Conservation (phyloP, 2,329 filamentous ascomycete species). For the Emmonsia crescens region DNA sequence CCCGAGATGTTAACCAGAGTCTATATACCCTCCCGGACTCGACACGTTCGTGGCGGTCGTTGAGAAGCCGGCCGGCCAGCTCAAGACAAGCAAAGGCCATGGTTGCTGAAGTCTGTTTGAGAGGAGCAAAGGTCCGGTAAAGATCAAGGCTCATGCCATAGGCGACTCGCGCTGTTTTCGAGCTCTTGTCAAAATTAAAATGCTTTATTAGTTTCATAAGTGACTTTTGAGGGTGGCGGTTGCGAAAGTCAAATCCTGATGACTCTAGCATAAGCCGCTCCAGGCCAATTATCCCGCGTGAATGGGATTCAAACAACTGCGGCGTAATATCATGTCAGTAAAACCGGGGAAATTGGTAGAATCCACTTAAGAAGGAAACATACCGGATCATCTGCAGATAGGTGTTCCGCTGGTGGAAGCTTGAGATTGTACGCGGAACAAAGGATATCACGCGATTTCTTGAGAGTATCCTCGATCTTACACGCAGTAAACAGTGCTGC, state of each 20-base stretch:
- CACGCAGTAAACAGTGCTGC: constrained; percentile 85
- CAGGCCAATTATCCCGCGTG: constrained; percentile 74
- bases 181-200: constrained; percentile 41
- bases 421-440: constrained; percentile 85
- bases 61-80: constrained; percentile 60
- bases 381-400: constrained; percentile 74
- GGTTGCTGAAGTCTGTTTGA: constrained; percentile 80
- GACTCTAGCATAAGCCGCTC: constrained; percentile 90
- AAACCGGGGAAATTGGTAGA: neutral
- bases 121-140: constrained; percentile 83
- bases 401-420: constrained; percentile 52
- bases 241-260: constrained; percentile 87
- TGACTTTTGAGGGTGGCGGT: constrained; percentile 73
- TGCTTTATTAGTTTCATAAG: constrained; percentile 66
- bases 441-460: constrained; percentile 88
- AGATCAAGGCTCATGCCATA: constrained; percentile 80
- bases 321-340: neutral
- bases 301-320: constrained; percentile 70
- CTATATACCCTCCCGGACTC: constrained; percentile 40
- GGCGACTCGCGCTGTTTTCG: constrained; percentile 41
- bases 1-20: constrained; percentile 37
- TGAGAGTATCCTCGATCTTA: constrained; percentile 96
- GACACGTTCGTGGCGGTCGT: constrained; percentile 42
- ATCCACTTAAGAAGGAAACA: constrained; percentile 16
- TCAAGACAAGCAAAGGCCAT: constrained; percentile 76